phyloP scores from a whole-genome alignment of 2,329 filamentous ascomycete genomes.

The Xylaria digitata region DNA sequence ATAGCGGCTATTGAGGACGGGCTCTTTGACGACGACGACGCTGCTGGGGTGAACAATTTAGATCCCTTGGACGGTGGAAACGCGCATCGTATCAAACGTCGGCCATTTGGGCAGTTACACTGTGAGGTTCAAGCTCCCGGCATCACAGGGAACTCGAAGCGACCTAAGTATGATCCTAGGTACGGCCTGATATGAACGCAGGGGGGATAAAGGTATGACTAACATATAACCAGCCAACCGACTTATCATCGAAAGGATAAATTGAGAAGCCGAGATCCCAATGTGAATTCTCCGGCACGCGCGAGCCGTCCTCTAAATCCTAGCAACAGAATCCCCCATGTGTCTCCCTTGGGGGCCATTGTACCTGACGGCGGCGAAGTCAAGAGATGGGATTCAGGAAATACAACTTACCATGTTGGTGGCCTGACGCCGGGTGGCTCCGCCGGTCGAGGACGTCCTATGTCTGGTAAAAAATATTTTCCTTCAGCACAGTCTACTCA shows the following conservation, averaged over 20 bases:
- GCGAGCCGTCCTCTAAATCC: not conserved
- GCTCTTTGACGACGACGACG: slow-evolving; percentile 40
- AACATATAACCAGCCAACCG: slow-evolving; percentile 24
- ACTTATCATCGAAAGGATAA: not conserved
- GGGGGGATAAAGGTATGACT: not conserved
- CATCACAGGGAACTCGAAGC: not conserved
- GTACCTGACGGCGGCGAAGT: slow-evolving; percentile 37
- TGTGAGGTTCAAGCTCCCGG: slow-evolving; percentile 14
- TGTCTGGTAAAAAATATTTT: not conserved
- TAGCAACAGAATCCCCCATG: not conserved
- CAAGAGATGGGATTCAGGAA: slow-evolving; percentile 28
- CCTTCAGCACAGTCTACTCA: slow-evolving; percentile 1
- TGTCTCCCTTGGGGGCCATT: slow-evolving; percentile 37
- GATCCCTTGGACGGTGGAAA: slow-evolving; percentile 42
- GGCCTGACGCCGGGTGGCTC: not conserved
- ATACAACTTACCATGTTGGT: not conserved
- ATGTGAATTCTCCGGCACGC: not conserved
- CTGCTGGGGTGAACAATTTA: slow-evolving; percentile 35
- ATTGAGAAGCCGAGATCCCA: not conserved
- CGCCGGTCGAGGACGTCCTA: not conserved
- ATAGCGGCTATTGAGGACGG: slow-evolving; percentile 38
- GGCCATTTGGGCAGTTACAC: not conserved
- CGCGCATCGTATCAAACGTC: slow-evolving; percentile 37
- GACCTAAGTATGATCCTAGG: slow-evolving; percentile 25
- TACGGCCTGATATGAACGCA: slow-evolving; percentile 1